These are phyloP conservation scores for Trifolium repens DNA, from an alignment of 306 rosid genomes.

Conservation along the genomic window DNA sequence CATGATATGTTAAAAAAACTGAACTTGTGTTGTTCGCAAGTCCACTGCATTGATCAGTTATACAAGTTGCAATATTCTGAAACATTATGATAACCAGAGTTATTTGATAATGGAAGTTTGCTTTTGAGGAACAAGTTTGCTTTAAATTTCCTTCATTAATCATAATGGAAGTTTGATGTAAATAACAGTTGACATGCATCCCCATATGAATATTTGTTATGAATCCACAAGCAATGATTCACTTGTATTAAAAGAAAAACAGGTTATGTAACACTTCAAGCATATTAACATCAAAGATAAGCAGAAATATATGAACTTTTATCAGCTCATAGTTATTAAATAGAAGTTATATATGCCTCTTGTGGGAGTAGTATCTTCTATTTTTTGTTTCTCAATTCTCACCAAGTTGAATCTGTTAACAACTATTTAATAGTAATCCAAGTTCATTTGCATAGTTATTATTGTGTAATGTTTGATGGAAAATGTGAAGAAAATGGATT, in stretches of 20 bases:
- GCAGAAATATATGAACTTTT: no score
- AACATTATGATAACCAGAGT: neutral
- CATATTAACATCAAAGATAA: neutral
- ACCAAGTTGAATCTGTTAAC: no score
- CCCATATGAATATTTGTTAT: neutral
- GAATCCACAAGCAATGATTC: neutral
- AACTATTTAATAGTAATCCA: no score
- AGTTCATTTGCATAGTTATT: no score
- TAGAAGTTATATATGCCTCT: no score
- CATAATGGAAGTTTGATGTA: neutral
- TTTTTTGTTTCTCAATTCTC: no score
- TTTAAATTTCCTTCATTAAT: neutral
- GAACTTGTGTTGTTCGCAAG: neutral
- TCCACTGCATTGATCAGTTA: neutral
- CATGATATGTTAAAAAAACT: neutral
- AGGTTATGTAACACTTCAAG: neutral
- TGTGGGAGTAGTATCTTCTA: no score
- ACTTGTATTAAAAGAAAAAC: neutral
- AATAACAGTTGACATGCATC: neutral
- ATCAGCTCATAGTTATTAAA: no score
- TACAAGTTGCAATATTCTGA: neutral
- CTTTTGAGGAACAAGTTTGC: neutral
- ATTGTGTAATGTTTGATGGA: no score
- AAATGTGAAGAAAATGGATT: neutral
- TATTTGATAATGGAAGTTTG: neutral